Percentiles rank a stretch among this genome's conserved stretches.
Evolutionary conservation across 352 stramenopile genomes (phyloP).

Genomic region (Globisporangium cederbergense): DNA sequence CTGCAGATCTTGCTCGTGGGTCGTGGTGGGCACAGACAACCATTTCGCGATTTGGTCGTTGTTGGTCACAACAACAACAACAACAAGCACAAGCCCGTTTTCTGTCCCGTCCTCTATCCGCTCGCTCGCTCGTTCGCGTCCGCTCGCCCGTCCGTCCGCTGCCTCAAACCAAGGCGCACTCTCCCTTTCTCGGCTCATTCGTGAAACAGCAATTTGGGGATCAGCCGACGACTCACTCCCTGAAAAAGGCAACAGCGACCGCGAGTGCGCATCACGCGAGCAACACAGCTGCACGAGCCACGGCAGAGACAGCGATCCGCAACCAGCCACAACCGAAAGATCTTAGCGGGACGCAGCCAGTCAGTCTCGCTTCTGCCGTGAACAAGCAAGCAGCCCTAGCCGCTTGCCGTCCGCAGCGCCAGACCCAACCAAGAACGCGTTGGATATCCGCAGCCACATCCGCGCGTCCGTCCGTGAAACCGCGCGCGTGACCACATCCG

Average conservation of each 20-base stretch:
- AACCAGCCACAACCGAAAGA: neutral
- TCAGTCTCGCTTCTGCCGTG: neutral
- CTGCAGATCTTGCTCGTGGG: neutral
- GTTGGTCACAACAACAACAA: neutral
- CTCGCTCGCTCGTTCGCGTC: neutral
- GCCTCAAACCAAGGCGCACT: neutral
- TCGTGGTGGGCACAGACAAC: neutral
- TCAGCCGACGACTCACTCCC: too few species aligned
- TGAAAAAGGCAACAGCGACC: neutral
- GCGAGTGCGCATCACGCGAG: too few species aligned
- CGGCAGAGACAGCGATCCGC: neutral
- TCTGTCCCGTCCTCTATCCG: slow-evolving; percentile 1
- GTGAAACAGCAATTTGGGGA: too few species aligned
- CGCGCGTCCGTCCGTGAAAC: neutral
- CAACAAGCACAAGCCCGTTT: neutral
- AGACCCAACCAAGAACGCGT: too few species aligned
- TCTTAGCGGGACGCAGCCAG: neutral
- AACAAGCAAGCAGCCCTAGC: too few species aligned
- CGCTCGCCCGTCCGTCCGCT: neutral
- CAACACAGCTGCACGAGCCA: neutral
- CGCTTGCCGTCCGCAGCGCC: neutral
- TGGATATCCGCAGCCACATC: neutral
- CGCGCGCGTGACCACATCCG: neutral
- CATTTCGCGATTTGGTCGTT: slow-evolving; percentile 7
- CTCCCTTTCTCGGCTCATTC: neutral